phyloP scores from a whole-genome alignment of 371 early-diverging fungal species.

The Mucor piriformis region DNA sequence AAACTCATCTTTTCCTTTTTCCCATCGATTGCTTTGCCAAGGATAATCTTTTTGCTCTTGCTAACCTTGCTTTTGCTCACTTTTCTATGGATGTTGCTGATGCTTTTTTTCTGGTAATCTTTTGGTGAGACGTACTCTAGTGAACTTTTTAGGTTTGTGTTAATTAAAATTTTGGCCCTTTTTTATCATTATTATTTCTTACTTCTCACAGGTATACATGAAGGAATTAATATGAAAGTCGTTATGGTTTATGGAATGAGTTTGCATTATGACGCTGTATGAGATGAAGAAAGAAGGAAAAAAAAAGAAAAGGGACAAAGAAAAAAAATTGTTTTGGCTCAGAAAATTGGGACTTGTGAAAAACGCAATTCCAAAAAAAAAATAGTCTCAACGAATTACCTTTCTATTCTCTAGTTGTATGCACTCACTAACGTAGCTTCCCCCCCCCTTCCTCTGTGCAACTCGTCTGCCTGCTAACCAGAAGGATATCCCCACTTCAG shows the following conservation, averaged over 20 bases:
- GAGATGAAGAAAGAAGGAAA: not conserved
- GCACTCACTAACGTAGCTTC: too few species aligned
- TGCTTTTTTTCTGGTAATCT: slow-evolving; percentile 12
- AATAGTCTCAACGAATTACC: slow-evolving; percentile 2
- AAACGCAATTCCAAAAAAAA: slow-evolving; percentile 13
- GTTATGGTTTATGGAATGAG: slow-evolving; percentile 3
- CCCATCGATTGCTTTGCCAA: slow-evolving; percentile 12
- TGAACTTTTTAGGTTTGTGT: too few species aligned
- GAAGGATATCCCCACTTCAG: too few species aligned
- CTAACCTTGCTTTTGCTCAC: not conserved
- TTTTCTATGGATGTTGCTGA: not conserved
- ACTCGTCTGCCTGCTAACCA: too few species aligned
- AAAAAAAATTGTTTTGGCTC: slow-evolving; percentile 10
- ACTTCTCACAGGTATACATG: slow-evolving; percentile 2
- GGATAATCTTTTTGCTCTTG: slow-evolving; percentile 17
- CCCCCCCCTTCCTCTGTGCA: too few species aligned
- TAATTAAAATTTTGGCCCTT: not conserved
- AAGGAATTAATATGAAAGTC: slow-evolving; percentile 16
- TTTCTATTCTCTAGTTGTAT: too few species aligned
- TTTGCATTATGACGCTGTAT: not conserved
- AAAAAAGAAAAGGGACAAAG: not conserved
- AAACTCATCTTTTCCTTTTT: slow-evolving; percentile 25
- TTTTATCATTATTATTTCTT: not conserved
- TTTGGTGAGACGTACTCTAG: slow-evolving; percentile 13
- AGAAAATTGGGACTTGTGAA: slow-evolving; percentile 14